Percentiles rank a stretch among this genome's conserved stretches.
Evolutionary conservation across 176 grass and related monocot species (phyloP).

Genomic region (Lolium multiflorum): DNA sequence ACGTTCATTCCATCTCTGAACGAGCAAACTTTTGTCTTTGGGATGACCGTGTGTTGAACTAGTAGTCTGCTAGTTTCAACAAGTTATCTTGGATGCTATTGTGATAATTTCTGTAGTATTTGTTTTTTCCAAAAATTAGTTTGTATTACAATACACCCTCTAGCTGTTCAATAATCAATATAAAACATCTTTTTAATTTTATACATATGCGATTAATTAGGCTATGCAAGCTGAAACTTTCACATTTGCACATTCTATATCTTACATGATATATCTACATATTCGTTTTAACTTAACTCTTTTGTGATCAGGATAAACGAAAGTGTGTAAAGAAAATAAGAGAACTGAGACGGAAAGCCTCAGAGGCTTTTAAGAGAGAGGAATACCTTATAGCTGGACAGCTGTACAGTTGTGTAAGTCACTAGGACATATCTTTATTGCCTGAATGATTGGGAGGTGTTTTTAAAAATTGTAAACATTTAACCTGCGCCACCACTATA

Average conservation of each 20-base stretch:
- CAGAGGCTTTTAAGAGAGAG: slow-evolving; percentile 1
- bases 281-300: not conserved
- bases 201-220: not conserved
- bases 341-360: not conserved
- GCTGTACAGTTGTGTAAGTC: not conserved
- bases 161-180: not conserved
- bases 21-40: not conserved
- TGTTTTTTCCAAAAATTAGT: not conserved
- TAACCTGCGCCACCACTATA: too few relatives aligned
- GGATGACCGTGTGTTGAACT: not conserved
- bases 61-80: not conserved
- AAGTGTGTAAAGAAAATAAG: not conserved
- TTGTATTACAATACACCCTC: not conserved
- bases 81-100: too few relatives aligned
- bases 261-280: not conserved
- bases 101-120: not conserved
- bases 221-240: not conserved
- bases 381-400: not conserved
- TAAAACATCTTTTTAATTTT: not conserved
- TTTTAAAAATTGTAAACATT: not conserved
- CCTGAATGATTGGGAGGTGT: not conserved
- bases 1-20: not conserved
- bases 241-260: not conserved
- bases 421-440: not conserved
- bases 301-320: not conserved